Evolutionary conservation across 345 rosid genomes (phyloP), one percentile per base, ranked within the genome.

Genomic region (Zanthoxylum bungeanum): DNA sequence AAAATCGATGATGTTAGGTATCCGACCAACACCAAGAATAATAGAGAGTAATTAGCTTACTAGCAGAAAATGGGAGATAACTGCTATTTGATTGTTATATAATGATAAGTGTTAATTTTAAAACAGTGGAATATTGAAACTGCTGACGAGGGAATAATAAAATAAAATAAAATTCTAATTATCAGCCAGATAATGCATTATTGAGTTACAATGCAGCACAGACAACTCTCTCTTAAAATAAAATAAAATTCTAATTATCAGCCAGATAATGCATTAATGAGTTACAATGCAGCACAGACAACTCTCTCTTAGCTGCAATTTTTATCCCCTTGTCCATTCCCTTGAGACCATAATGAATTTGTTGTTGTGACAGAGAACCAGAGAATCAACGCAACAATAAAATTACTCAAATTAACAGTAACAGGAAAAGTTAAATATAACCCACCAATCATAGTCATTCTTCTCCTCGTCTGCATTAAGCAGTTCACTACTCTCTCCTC

Each of bases 371-470:
- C 42, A 24, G 4, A 76, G 71, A 69, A 47, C 60, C 37, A 19
- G 47, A 36, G 4, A 59, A 68, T 42, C 11, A 42, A 42, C 16
- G 14, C 2, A 46, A 40, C 39, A 36, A 66, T 12, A 33, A 60
- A 77, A 53, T 10, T 14, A 24, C 21, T 47, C 28, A 37, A 67
- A 63, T 46, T 49, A 64, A 22, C 5, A 34, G 39, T 47, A n/a
- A n/a, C 24, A 27, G 8, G 3, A 44, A 70, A 64, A 80, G 78
- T 75, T 17, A 49, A 36, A 30, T 57, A 76, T 25, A 44, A 73
- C 89, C 70, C 72, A 95, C 99, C 99, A 95, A 55, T 95, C 99
- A 80, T 95, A 95, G 80, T 95, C 99, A 76, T 92, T 92, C 81
- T 95, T 95, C 69, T 91, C 98, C 74, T 85, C 97, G 12, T 92